Percentiles rank a stretch among this genome's conserved stretches.
phyloP scores from a whole-genome alignment of 2,329 filamentous ascomycete species.

The Pseudopithomyces chartarum region DNA sequence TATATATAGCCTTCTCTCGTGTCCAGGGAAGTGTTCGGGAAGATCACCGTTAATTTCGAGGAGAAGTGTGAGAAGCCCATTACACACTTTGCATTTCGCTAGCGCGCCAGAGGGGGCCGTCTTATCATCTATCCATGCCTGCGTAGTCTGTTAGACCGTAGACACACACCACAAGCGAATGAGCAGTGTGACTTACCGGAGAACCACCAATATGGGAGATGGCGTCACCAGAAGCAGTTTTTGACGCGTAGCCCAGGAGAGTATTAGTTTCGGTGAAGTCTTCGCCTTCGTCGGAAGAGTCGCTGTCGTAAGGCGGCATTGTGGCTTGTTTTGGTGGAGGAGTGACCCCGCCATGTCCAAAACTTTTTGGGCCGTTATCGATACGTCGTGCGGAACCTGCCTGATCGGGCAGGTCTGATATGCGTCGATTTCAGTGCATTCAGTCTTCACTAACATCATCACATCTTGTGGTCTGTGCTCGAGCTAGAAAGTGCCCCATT shows the following conservation, averaged over 20 bases:
- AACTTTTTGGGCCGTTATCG: slow-evolving; percentile 9
- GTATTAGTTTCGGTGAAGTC: slow-evolving; percentile 83
- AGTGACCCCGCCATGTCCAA: neutral
- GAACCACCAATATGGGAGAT: slow-evolving; percentile 87
- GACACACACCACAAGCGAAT: neutral
- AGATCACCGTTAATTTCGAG: slow-evolving; percentile 91
- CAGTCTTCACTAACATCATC: too few relatives aligned
- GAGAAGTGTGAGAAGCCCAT: slow-evolving; percentile 79
- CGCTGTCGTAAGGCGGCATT: slow-evolving; percentile 85
- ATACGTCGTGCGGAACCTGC: slow-evolving; percentile 1
- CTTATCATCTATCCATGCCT: slow-evolving; percentile 80
- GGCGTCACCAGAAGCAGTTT: slow-evolving; percentile 77
- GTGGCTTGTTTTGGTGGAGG: neutral
- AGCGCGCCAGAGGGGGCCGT: slow-evolving; percentile 75
- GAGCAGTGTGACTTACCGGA: slow-evolving; percentile 66
- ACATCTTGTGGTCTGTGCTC: too few relatives aligned
- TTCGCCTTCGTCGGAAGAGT: slow-evolving; percentile 72
- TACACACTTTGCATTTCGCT: slow-evolving; percentile 86
- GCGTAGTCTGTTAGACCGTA: slow-evolving; percentile 7
- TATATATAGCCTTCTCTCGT: slow-evolving; percentile 87
- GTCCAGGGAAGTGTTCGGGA: slow-evolving; percentile 81
- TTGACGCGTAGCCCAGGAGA: slow-evolving; percentile 84
- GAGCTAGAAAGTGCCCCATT: too few relatives aligned
- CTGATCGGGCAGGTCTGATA: neutral
- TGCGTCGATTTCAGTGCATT: neutral